Base-by-base conservation (phyloP, 176 grass and related monocot species). In the Areca catechu region DNA sequence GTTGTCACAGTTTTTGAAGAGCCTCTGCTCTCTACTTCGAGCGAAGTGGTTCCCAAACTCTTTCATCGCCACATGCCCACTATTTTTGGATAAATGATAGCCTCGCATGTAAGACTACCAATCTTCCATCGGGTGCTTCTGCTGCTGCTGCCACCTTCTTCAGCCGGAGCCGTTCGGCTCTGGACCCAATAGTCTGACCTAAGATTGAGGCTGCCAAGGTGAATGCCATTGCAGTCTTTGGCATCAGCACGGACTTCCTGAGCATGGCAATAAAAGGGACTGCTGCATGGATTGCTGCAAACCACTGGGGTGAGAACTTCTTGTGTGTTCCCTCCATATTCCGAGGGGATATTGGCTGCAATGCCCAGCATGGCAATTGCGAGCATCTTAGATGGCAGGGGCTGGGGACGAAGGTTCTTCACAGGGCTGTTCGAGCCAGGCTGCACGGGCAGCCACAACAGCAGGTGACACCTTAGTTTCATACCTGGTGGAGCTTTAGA, bases 231-330 rank as follows among this genome's bases (percentile, higher is more conserved):
- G 84, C 84, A 23, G 71, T 19, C 81, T 89, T 95, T 0, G 89
- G 84, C 84, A 95, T 89, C 49, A 88, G 60, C 61, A 95, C 82
- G n/a, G 81, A 95, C 48, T 95, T 95, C 71, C 89, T 89, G 19
- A 95, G 81, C 75, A 95, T 95, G 24, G 70, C 84, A 62, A 94
- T 82, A 66, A 94, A 94, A 24, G 89, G 89, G 21, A 95, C 84
- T 1, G 89, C 81, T 0, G 81, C 84, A 71, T 95, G 89, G 23
- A 95, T 76, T 5, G 84, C 81, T 16, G 70, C 74, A 68, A 89
- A 85, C 84, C 81, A 85, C 61, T 85, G 81, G 15, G 68, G 60
- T 1, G 84, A 95, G 56, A 95, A 95, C 69, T 95, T 95, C 7
- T 73, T 15, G 84, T 89, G 60, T 89, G 89, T 58, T 95, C 89